Conservation (phyloP, 2,329 filamentous ascomycete genomes). For the Diaporthe destruens region DNA sequence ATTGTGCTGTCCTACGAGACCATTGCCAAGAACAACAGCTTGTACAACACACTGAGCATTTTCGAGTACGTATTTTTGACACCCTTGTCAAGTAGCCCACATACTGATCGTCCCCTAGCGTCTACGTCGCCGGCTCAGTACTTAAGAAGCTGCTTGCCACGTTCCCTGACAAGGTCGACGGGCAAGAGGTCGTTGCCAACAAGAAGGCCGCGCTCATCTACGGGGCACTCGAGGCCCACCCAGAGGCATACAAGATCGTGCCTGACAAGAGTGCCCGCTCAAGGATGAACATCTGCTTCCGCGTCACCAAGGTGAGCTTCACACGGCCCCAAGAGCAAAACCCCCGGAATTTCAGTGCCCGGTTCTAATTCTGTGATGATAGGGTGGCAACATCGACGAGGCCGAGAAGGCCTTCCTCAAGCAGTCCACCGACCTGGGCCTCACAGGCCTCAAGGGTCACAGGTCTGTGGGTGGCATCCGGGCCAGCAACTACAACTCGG, state of each 20-base stretch:
- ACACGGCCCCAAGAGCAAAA: background rate
- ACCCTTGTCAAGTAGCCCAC: too few species aligned
- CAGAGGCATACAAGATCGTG: slow-evolving; percentile 80
- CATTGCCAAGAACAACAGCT: slow-evolving; percentile 90
- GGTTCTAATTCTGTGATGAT: slow-evolving; percentile 6
- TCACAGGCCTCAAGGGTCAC: slow-evolving; percentile 90
- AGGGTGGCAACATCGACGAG: slow-evolving; percentile 70
- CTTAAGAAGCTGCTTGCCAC: slow-evolving; percentile 78
- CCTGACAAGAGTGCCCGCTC: slow-evolving; percentile 82
- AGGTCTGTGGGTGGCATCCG: slow-evolving; percentile 88
- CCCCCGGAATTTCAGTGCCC: background rate
- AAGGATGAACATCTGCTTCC: slow-evolving; percentile 96
- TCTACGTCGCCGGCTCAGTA: slow-evolving; percentile 91
- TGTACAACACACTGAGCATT: slow-evolving; percentile 96
- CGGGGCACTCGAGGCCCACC: slow-evolving; percentile 77
- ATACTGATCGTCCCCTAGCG: slow-evolving; percentile 59
- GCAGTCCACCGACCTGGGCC: slow-evolving; percentile 74
- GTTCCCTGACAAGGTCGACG: slow-evolving; percentile 77
- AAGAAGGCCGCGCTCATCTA: slow-evolving; percentile 86
- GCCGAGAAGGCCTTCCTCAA: slow-evolving; percentile 86
- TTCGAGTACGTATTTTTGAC: slow-evolving; percentile 72
- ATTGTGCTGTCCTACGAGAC: slow-evolving; percentile 86
- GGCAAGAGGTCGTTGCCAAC: slow-evolving; percentile 79
- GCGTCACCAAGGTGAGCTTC: slow-evolving; percentile 66
- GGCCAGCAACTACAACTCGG: slow-evolving; percentile 90